Base-by-base conservation (phyloP, 2,329 filamentous ascomycete species). In the Paecilomyces variotii region DNA sequence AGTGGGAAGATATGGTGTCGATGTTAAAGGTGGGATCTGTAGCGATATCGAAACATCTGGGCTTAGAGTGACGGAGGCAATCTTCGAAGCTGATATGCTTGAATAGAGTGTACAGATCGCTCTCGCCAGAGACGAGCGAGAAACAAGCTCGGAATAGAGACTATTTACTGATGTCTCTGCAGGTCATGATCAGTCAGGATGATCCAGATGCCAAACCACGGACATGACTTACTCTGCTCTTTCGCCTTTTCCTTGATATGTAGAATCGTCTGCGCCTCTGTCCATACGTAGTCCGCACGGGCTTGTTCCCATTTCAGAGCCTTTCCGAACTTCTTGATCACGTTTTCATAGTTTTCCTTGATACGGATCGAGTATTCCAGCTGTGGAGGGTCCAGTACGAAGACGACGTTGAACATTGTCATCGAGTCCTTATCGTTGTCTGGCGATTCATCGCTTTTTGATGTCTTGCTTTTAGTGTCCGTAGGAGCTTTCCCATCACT, bases 401-500 rank as follows among this genome's bases (percentile, higher is more conserved):
- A 97, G 26, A 97, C 91, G 10, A 97, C 84, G 72, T 97, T 96
- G 76, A 99, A 99, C 93, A 97, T 97, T 62, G 87, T 91, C 89
- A 97, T 92, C 53, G 84, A 84, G 59, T 83, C 77, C 60, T 79
- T 81, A 55, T 79, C 78, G 53, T 70, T 67, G 55, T 74, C 70
- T 49, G 66, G 50, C 4, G 63, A 59, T 52, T 68, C 69, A 51
- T 60, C 51, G 14, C 62, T 51, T 55, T 65, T 69, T 19, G 63
- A 64, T 6, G 62, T 56, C 55, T 64, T 63, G 32, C 55, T 63
- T 58, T 66, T 67, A 6, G 64, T 53, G 59, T 60, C 19, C 64
- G 67, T 27, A 60, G 59, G 30, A 66, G 65, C 59, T 69, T 70
- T 27, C 57, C 59, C 19, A 65, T 70, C 45, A 63, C 63, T 10